Conservation (phyloP, 345 rosid species). For the Eucalyptus grandis region DNA sequence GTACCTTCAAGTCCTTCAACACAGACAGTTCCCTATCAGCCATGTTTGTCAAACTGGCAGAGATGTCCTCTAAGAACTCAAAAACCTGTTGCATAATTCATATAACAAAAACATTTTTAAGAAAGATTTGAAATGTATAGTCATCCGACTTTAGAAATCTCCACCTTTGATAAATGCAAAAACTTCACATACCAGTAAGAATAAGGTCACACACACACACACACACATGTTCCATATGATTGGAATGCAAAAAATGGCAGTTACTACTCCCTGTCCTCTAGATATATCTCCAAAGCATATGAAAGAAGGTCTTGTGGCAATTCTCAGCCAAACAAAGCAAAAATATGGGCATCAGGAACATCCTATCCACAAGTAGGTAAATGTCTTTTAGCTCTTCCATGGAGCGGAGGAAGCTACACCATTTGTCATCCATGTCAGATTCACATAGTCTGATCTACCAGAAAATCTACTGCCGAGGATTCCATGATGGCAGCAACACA, state of each 20-base stretch:
- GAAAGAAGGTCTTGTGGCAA: not conserved
- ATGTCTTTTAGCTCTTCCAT: not conserved
- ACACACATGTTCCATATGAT: not conserved
- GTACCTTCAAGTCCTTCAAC: slow-evolving; percentile 81
- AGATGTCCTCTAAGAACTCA: slow-evolving; percentile 84
- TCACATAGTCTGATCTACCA: not conserved
- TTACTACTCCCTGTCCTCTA: not conserved
- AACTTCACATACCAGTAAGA: not conserved
- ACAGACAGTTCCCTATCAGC: slow-evolving; percentile 59
- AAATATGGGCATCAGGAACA: not conserved
- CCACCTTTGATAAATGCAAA: not conserved
- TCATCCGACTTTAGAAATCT: not conserved
- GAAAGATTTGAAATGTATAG: not conserved
- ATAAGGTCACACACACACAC: not conserved
- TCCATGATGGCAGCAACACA: not conserved
- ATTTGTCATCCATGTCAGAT: not conserved
- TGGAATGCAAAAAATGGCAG: not conserved
- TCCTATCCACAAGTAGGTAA: not conserved
- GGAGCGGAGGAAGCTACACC: not conserved
- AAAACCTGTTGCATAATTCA: slow-evolving; percentile 40
- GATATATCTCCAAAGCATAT: not conserved
- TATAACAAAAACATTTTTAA: not conserved
- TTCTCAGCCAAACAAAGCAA: not conserved
- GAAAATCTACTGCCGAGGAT: not conserved
- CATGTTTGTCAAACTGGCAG: slow-evolving; percentile 62